Conservation (phyloP, 192 early-diverging fungal genomes). For the Entomortierella beljakovae region DNA sequence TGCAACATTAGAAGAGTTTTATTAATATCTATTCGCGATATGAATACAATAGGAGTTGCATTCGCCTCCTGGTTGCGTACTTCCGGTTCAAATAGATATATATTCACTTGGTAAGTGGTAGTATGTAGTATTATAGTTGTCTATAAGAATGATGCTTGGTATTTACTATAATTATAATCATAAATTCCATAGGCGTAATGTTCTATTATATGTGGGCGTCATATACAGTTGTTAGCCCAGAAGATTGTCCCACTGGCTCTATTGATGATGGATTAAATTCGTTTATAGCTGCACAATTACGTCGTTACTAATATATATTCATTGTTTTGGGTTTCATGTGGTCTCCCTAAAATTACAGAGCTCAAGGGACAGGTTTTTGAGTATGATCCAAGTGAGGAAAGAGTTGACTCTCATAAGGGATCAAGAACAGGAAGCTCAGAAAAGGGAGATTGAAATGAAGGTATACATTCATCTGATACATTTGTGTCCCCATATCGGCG, state of each 20-base stretch:
- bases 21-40: not conserved
- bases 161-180: not conserved
- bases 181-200: conserved; percentile 40
- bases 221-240: conserved; percentile 15
- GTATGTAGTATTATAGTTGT: not conserved
- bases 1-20: not conserved
- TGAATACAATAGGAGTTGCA: conserved; percentile 29
- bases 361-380: conserved; percentile 42
- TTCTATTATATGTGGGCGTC: conserved; percentile 44
- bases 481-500: too few relatives aligned
- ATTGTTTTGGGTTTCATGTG: not conserved
- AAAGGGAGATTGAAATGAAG: conserved; percentile 26
- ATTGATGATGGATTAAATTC: conserved; percentile 19
- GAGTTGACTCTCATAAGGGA: conserved; percentile 32
- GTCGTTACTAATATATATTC: not conserved
- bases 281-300: not conserved
- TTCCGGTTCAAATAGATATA: conserved; percentile 49
- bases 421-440: conserved; percentile 41
- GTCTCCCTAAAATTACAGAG: conserved; percentile 4
- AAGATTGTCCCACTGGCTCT: conserved; percentile 11
- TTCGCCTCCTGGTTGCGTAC: conserved; percentile 40
- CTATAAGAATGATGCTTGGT: too few relatives aligned
- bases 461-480: too few relatives aligned
- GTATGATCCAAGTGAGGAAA: conserved; percentile 43
- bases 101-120: conserved; percentile 35